Conservation (phyloP, 495 filamentous ascomycete genomes). For the Haplographium delicatum region DNA sequence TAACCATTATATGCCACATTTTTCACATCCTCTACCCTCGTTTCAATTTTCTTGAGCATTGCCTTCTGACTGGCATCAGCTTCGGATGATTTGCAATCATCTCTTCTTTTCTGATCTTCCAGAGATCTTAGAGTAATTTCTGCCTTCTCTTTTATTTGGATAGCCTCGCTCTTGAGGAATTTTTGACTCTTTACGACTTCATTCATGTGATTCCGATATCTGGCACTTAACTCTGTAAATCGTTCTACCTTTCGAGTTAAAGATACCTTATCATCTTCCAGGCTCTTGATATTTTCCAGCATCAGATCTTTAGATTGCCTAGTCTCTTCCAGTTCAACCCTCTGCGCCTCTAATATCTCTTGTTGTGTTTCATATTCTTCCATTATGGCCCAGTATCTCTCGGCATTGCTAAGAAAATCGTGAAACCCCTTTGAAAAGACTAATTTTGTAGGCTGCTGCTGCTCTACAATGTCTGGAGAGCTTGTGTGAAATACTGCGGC, state of each 20-base stretch:
- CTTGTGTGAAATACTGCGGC: too few relatives aligned
- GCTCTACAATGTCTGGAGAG: background rate
- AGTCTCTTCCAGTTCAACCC: slow-evolving; percentile 9
- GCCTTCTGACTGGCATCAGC: background rate
- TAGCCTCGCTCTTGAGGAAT: slow-evolving; percentile 8
- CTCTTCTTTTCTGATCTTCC: too few relatives aligned
- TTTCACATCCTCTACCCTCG: background rate
- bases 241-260: slow-evolving; percentile 10
- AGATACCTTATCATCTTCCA: slow-evolving; percentile 13
- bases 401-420: background rate
- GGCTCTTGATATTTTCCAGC: background rate
- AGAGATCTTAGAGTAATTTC: too few relatives aligned
- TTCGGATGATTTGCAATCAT: too few relatives aligned
- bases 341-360: slow-evolving; percentile 1
- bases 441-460: background rate
- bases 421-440: background rate
- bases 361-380: slow-evolving; percentile 2
- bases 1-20: too few relatives aligned
- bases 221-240: slow-evolving; percentile 2
- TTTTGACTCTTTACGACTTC: slow-evolving; percentile 19
- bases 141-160: background rate
- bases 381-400: background rate
- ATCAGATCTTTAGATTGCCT: background rate
- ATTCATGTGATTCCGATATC: slow-evolving; percentile 24
- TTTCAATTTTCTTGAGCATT: background rate